Evolutionary conservation across 345 rosid species (phyloP).

Genomic region (Populus davidiana): DNA sequence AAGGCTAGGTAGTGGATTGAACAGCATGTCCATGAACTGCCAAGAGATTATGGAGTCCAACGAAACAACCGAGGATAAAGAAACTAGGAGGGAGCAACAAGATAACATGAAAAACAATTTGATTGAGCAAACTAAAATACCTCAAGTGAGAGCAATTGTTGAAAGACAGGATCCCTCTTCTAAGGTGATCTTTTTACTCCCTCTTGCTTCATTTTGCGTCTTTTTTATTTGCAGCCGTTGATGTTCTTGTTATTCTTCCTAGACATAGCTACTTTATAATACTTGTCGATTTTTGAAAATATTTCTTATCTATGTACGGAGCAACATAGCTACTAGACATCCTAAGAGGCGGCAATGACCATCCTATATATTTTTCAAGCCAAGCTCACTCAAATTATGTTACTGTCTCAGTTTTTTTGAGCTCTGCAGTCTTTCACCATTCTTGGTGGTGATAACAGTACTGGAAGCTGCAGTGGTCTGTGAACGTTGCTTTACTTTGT

Average conservation of each 20-base stretch:
- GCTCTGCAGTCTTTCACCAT: neutral
- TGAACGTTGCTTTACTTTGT: neutral
- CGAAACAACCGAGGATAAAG: neutral
- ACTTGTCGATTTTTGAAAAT: no score
- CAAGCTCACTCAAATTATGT: neutral
- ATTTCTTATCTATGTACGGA: no score
- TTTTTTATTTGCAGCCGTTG: neutral
- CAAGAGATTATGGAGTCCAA: neutral
- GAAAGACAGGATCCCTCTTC: conserved; percentile 38
- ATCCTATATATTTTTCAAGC: neutral
- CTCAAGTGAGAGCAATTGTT: conserved; percentile 31
- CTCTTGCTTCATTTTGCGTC: neutral
- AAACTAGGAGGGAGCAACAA: neutral
- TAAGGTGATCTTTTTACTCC: conserved; percentile 17
- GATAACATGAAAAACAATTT: neutral
- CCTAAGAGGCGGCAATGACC: neutral
- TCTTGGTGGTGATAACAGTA: neutral
- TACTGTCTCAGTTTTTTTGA: neutral
- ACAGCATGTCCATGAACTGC: neutral
- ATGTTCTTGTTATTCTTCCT: neutral
- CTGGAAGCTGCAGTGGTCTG: neutral
- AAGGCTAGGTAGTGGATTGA: neutral
- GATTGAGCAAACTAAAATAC: conserved; percentile 19
- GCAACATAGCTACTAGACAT: no score
- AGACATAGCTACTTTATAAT: neutral